These are phyloP conservation scores for Exophiala phaeomuriformis DNA, from an alignment of 2,329 filamentous ascomycete genomes.

Conservation along the genomic window DNA sequence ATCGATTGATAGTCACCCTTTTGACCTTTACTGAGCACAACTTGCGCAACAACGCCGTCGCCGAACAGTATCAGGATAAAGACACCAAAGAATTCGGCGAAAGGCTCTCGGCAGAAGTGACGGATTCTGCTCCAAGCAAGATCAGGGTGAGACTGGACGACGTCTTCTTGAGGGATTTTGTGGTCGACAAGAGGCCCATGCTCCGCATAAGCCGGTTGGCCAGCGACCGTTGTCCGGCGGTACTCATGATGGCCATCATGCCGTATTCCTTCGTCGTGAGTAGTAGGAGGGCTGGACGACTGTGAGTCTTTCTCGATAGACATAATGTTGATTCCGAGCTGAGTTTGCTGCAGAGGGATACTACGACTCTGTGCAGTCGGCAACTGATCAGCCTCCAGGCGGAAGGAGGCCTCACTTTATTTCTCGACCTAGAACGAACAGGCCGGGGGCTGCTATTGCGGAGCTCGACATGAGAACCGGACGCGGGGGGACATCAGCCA, in stretches of 20 bases:
- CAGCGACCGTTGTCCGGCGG: slow-evolving; percentile 12
- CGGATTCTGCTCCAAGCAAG: slow-evolving; percentile 50
- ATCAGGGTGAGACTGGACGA: slow-evolving; percentile 26
- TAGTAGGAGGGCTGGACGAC: slow-evolving; percentile 16
- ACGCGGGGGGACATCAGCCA: slow-evolving; percentile 11
- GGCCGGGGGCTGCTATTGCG: slow-evolving; percentile 1
- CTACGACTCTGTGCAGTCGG: slow-evolving; percentile 1
- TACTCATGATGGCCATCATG: slow-evolving; percentile 1
- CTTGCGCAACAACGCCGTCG: slow-evolving; percentile 64
- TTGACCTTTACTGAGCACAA: slow-evolving; percentile 48
- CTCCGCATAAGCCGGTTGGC: slow-evolving; percentile 24
- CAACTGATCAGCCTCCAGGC: slow-evolving; percentile 7
- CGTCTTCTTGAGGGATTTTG: slow-evolving; percentile 30
- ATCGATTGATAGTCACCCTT: slow-evolving; percentile 48
- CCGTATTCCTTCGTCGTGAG: slow-evolving; percentile 15
- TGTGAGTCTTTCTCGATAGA: slow-evolving; percentile 18
- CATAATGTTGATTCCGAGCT: slow-evolving; percentile 12
- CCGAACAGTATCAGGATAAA: slow-evolving; percentile 64
- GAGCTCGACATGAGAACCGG: slow-evolving; percentile 5
- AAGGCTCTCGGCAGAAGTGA: slow-evolving; percentile 48
- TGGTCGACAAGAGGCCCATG: slow-evolving; percentile 32
- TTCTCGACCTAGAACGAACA: too few species aligned
- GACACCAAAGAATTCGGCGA: slow-evolving; percentile 62
- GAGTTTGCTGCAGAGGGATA: not conserved
- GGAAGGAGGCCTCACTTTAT: not conserved